Evolutionary conservation across 2,329 filamentous ascomycete genomes (phyloP).

Genomic region (Cladosporium colombiae): DNA sequence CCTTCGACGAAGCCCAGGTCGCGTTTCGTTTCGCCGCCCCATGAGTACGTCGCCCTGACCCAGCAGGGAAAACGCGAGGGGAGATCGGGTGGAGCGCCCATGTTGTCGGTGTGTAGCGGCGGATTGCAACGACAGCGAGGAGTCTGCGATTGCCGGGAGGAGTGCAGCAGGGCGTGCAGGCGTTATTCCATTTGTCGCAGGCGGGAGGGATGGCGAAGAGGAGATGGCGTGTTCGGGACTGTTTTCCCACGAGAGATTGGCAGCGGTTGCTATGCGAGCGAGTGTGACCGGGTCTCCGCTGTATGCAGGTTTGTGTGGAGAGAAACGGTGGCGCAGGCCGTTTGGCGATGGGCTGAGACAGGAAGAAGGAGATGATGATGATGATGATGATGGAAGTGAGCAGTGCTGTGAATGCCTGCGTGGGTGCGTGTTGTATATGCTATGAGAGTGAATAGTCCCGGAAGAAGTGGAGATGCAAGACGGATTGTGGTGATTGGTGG

Average conservation of each 20-base stretch:
- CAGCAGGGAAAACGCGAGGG: conserved; percentile 42
- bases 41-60: conserved; percentile 44
- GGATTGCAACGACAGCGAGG: conserved; percentile 13
- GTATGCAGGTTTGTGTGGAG: conserved; percentile 7
- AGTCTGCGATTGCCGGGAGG: conserved; percentile 3
- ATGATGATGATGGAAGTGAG: not conserved
- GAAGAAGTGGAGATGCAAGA: not conserved
- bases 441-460: not conserved
- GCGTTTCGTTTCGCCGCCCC: conserved; percentile 68
- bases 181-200: conserved; percentile 19
- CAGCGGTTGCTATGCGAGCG: conserved; percentile 14
- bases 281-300: conserved; percentile 12
- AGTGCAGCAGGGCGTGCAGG: not conserved
- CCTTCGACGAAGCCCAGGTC: conserved; percentile 97
- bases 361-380: not conserved
- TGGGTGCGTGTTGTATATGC: not conserved
- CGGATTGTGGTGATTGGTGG: not conserved
- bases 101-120: conserved; percentile 10
- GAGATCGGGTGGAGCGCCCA: conserved; percentile 25
- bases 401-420: conserved; percentile 4
- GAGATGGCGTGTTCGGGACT: not conserved
- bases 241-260: conserved; percentile 6
- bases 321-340: conserved; percentile 5
- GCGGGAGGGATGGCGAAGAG: not conserved
- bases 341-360: conserved; percentile 11